Evolutionary conservation across 139 green algal species (phyloP).

Genomic region (Yamagishiella unicocca): DNA sequence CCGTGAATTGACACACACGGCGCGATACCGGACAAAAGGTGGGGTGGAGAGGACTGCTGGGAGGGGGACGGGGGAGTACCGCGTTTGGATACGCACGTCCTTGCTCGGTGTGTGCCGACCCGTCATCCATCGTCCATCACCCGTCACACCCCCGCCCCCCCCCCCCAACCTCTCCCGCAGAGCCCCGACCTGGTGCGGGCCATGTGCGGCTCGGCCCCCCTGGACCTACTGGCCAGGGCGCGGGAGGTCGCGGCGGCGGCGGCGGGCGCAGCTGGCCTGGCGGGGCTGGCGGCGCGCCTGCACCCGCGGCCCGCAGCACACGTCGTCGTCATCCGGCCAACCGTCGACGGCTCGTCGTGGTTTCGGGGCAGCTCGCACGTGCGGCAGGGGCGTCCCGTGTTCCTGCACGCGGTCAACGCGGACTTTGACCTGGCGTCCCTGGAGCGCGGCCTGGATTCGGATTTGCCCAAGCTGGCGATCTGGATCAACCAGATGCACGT

Average conservation of each 20-base stretch:
- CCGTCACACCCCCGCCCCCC: too few species aligned
- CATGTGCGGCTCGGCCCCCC: neutral
- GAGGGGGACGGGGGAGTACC: too few species aligned
- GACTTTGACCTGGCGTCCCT: slow-evolving; percentile 1
- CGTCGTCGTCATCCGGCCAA: neutral
- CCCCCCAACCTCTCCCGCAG: slow-evolving; percentile 7
- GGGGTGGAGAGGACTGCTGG: too few species aligned
- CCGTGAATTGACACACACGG: too few species aligned
- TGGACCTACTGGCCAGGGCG: neutral
- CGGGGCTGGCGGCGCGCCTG: neutral
- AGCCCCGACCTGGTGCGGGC: neutral
- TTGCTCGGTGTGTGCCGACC: too few species aligned
- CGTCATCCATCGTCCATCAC: too few species aligned
- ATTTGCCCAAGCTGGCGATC: neutral
- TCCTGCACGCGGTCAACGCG: slow-evolving; percentile 11
- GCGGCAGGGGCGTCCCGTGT: neutral
- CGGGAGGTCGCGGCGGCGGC: neutral
- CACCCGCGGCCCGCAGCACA: neutral
- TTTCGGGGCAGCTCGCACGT: neutral
- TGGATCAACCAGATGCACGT: slow-evolving; percentile 17
- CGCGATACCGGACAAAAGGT: too few species aligned
- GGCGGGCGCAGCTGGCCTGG: neutral
- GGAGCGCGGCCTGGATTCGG: neutral
- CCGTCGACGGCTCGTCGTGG: slow-evolving; percentile 4
- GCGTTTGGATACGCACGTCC: too few species aligned